A percentile compares a stretch with the other conserved stretches of the same genome.
These are phyloP conservation scores for Penstemon newberryi DNA, from an alignment of 257 asterid genomes.

Conservation along the genomic window DNA sequence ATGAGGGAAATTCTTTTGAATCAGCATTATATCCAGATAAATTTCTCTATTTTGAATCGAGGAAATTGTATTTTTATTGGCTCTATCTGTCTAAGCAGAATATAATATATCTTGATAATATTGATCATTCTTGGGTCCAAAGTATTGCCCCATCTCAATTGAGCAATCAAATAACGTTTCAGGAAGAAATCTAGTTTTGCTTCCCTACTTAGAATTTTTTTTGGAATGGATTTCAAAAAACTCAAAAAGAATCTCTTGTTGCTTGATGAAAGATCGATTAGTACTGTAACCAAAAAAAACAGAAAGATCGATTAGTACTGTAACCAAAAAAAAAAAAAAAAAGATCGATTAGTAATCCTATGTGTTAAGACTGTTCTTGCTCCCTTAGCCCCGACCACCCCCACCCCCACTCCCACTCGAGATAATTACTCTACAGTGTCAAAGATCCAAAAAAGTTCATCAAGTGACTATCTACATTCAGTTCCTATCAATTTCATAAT, in stretches of 20 bases:
- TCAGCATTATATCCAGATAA: neutral
- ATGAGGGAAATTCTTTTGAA: conserved; percentile 5
- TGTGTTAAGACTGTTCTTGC: too few species aligned
- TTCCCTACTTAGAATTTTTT: neutral
- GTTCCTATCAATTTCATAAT: neutral
- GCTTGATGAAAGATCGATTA: too few species aligned
- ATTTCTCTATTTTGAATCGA: conserved; percentile 15
- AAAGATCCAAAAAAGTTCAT: neutral
- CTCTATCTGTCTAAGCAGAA: neutral
- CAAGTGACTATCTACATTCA: neutral
- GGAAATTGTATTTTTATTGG: neutral
- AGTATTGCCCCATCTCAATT: neutral
- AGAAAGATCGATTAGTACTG: too few species aligned
- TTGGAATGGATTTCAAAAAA: too few species aligned
- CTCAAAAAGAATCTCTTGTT: too few species aligned
- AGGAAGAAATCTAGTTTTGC: conserved; percentile 10
- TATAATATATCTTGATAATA: neutral
- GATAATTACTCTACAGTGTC: too few species aligned
- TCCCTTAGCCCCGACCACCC: too few species aligned
- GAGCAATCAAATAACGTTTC: neutral
- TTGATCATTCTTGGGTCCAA: neutral
- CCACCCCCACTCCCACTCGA: too few species aligned
- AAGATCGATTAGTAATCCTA: too few species aligned
- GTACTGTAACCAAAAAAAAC: too few species aligned
- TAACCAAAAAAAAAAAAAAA: too few species aligned